Conservation (phyloP, 1,284 basidiomycete species). For the Somion occarium region DNA sequence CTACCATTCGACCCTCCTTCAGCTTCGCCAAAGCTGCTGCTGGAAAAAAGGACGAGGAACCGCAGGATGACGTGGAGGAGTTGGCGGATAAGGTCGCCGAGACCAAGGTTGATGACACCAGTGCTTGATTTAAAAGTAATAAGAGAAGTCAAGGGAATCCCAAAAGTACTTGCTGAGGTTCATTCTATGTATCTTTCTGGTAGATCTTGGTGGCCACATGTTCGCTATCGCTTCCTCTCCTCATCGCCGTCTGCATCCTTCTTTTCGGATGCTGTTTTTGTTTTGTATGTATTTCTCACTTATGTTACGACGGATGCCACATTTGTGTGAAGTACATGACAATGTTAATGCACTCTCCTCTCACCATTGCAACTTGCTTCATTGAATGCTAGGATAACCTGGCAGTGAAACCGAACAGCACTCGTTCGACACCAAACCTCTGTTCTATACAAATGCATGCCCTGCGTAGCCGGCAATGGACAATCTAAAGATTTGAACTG, state of each 20-base stretch:
- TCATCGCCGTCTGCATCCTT: background rate
- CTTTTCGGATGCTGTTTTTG: background rate
- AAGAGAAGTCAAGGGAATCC: background rate
- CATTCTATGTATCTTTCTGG: background rate
- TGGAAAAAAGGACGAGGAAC: conserved; percentile 21
- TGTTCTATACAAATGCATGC: no score
- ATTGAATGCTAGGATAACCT: no score
- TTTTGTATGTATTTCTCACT: background rate
- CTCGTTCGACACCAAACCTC: no score
- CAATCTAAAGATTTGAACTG: no score
- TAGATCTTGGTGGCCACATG: background rate
- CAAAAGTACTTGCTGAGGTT: background rate
- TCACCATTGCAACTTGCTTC: background rate
- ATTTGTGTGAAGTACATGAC: background rate
- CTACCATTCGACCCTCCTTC: conserved; percentile 52
- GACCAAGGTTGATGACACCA: conserved; percentile 25
- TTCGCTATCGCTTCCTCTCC: background rate
- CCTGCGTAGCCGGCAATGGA: no score
- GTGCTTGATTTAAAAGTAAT: background rate
- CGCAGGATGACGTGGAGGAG: conserved; percentile 27
- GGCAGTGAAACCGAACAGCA: no score
- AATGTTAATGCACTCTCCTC: background rate
- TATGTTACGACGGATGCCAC: background rate
- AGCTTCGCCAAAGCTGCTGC: conserved; percentile 64
- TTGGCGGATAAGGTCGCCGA: conserved; percentile 38